Conservation (phyloP, 805 yeast genomes). For the Lipomyces lipofer region DNA sequence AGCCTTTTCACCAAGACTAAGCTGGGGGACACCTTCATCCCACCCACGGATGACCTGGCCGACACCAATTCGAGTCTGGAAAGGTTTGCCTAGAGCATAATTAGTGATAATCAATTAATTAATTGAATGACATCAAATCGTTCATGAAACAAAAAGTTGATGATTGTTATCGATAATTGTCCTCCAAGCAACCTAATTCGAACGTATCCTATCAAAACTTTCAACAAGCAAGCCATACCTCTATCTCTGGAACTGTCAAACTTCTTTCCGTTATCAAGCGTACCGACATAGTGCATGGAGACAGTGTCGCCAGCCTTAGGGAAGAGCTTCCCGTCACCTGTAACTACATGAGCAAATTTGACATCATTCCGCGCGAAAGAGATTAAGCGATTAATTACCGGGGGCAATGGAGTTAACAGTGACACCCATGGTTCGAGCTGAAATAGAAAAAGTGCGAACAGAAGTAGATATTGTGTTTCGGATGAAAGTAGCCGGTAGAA, state of each 20-base stretch:
- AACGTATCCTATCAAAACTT: too few species aligned
- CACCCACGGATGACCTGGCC: constrained; percentile 97
- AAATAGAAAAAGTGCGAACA: too few species aligned
- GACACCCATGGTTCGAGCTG: constrained; percentile 45
- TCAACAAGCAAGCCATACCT: constrained; percentile 38
- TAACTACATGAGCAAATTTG: constrained; percentile 5
- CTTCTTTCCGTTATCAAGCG: constrained; percentile 91
- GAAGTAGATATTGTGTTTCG: too few species aligned
- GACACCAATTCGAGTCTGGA: constrained; percentile 90
- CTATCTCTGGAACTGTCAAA: constrained; percentile 95
- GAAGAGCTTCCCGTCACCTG: constrained; percentile 82
- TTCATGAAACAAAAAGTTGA: not conserved
- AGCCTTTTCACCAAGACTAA: constrained; percentile 92
- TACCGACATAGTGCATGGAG: constrained; percentile 94
- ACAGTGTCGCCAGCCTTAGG: constrained; percentile 87
- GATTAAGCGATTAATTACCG: constrained; percentile 34
- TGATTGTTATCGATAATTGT: not conserved
- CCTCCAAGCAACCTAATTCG: too few species aligned
- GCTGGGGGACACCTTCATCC: constrained; percentile 92
- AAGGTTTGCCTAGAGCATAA: constrained; percentile 62
- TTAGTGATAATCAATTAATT: not conserved
- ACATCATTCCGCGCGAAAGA: not conserved
- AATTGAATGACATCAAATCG: too few species aligned
- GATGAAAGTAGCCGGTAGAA: not conserved
- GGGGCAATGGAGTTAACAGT: constrained; percentile 41